These are phyloP conservation scores for Theobroma cacao DNA, from an alignment of 345 rosid genomes.

Conservation along the genomic window DNA sequence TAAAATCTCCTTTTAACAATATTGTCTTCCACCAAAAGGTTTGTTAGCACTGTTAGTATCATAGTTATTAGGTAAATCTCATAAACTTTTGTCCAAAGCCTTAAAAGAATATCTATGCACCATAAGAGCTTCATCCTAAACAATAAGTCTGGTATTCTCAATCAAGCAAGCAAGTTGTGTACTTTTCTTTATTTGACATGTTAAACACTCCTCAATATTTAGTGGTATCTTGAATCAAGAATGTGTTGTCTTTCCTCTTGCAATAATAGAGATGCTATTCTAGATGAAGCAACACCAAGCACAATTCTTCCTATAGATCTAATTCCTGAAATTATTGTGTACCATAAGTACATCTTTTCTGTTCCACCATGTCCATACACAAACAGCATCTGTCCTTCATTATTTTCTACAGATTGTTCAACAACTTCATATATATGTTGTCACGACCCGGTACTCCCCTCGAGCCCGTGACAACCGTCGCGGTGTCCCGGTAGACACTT, in stretches of 20 bases:
- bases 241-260: neutral
- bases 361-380: neutral
- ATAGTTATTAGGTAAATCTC: accelerated
- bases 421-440: neutral
- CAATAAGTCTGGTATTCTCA: too few relatives aligned
- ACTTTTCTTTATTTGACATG: neutral
- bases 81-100: neutral
- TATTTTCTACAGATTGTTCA: neutral
- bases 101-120: too few relatives aligned
- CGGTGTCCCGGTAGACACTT: too few relatives aligned
- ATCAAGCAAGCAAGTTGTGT: neutral
- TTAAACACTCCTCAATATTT: neutral
- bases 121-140: neutral
- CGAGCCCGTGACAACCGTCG: too few relatives aligned
- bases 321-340: too few relatives aligned
- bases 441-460: too few relatives aligned
- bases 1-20: neutral
- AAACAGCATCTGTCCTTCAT: neutral
- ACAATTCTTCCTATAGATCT: neutral
- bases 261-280: neutral
- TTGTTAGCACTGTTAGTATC: accelerated
- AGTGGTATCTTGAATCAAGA: neutral
- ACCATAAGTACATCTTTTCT: neutral
- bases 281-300: neutral
- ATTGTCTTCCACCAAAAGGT: neutral